Percentiles rank a stretch among this genome's conserved stretches.
Conservation (phyloP, 2,329 filamentous ascomycete species). For the Alternaria solani region DNA sequence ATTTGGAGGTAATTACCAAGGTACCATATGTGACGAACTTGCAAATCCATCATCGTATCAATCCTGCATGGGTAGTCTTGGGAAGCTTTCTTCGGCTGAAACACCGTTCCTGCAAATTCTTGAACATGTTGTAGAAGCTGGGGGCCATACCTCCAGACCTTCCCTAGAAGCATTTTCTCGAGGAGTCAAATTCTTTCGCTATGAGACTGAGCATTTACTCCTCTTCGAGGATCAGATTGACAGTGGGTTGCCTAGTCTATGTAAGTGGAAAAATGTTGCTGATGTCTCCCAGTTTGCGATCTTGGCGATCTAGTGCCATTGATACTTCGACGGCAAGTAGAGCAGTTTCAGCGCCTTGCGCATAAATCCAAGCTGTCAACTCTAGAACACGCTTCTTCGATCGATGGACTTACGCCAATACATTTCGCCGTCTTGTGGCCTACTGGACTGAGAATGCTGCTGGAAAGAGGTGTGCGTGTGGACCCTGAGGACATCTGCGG, state of each 20-base stretch:
- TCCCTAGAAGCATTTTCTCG: neutral
- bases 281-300: neutral
- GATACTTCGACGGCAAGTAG: neutral
- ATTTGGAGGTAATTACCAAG: no score
- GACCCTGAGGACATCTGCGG: neutral
- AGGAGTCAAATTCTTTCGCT: fast-evolving
- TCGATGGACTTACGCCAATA: neutral
- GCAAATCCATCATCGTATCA: neutral
- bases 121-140: neutral
- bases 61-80: no score
- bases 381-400: neutral
- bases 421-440: neutral
- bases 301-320: neutral
- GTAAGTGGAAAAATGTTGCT: neutral
- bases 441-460: neutral
- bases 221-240: neutral
- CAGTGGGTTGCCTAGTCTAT: neutral
- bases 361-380: neutral
- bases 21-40: neutral
- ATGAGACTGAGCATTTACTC: fast-evolving
- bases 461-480: neutral
- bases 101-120: neutral
- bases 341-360: neutral
- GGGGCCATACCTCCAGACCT: neutral
- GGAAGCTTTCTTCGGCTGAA: no score